Evolutionary conservation across 768 basidiomycete genomes (phyloP), one percentile per base, ranked within the genome.

Genomic region (Lactarius pseudohatsudake): DNA sequence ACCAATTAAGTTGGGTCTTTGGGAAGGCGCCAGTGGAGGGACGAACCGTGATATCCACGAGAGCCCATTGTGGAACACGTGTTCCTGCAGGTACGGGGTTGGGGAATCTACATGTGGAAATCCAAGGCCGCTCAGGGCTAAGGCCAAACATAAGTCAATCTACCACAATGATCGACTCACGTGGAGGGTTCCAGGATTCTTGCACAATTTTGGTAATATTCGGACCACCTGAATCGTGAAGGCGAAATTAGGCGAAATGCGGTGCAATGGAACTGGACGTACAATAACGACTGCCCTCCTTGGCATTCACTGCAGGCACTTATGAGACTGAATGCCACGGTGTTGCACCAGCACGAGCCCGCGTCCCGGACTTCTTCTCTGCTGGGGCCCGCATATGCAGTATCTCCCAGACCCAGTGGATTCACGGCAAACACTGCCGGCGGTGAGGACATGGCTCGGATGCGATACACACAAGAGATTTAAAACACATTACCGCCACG

Each of bases 11-110:
- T 18, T 30, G 7, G 10, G 22, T 22, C 26, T 54, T 22, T 54
- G 13, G 11, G 15, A 4, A 26, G 53, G 28, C 9, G 16, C 26
- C 11, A 28, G 16, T 26, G 26, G 26, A 26, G 26, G 53, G 20
- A 62, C 65, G 36, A 34, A 66, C 65, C 26, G 61, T 62, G 38
- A 54, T 3, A 2, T 66, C 57, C 0, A 62, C 0, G 47, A 66
- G 65, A 28, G 61, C 61, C 65, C 65, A 66, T 2, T 36, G 28
- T 7, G 61, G 66, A 7, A 67, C 66, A 16, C 57, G 28, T 22
- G 61, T 67, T 53, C 66, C 66, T 4, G 50, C 13, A 18, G 66
- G 66, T 5, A 67, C 38, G 13, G 66, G 40, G 10, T 59, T 55
- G 11, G 66, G 61, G 26, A 67, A 67, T 13, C 66, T 67, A 32